A percentile compares a stretch with the other conserved stretches of the same genome.
phyloP scores from a whole-genome alignment of 768 basidiomycete genomes.

The Mycena vulgaris region DNA sequence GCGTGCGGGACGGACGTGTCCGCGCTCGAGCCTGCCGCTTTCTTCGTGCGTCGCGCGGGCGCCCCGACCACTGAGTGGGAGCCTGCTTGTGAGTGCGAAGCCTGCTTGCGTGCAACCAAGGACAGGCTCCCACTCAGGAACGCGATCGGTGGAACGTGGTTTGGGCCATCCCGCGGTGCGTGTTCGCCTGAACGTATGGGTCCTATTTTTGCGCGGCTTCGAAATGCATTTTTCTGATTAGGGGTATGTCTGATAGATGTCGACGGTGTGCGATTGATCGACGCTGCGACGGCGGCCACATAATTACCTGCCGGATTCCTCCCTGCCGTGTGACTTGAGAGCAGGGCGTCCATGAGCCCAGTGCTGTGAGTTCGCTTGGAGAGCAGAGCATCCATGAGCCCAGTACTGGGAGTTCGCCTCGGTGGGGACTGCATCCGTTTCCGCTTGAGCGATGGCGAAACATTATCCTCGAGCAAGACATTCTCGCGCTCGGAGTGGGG shows the following conservation, averaged over 20 bases:
- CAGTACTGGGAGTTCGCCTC: neutral
- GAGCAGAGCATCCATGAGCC: neutral
- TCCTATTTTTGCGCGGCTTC: neutral
- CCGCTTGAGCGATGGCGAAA: neutral
- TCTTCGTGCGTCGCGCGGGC: too few relatives aligned
- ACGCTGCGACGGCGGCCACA: neutral
- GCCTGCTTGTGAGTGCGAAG: too few relatives aligned
- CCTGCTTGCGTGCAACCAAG: neutral
- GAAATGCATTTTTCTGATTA: neutral
- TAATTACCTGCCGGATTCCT: neutral
- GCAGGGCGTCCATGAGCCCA: neutral
- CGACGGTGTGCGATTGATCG: neutral
- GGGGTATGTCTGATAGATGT: neutral
- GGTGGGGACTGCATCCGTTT: neutral
- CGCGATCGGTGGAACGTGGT: slow-evolving; percentile 25
- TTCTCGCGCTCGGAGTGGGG: neutral
- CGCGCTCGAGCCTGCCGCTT: neutral
- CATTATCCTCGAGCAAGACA: too few relatives aligned
- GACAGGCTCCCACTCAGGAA: slow-evolving; percentile 11
- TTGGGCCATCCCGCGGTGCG: neutral
- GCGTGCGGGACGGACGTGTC: neutral
- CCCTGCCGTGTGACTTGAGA: too few relatives aligned
- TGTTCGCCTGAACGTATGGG: too few relatives aligned
- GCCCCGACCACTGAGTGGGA: too few relatives aligned
- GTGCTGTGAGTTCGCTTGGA: neutral